Evolutionary conservation across 208 protist genomes (phyloP).

Genomic region (Leishmania guyanensis): DNA sequence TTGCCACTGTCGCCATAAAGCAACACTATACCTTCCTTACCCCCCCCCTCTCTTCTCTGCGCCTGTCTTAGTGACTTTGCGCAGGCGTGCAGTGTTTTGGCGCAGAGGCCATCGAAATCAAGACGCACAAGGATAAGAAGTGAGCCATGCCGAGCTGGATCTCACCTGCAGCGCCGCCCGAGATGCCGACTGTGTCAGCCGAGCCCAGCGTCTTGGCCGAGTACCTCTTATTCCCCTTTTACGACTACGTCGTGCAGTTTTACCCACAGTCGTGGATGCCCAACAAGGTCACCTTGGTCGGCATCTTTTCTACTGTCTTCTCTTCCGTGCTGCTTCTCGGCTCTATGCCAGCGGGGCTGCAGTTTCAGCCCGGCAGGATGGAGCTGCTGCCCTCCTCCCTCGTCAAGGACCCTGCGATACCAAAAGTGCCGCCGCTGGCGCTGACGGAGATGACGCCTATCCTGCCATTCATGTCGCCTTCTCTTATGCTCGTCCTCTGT

Average conservation of each 20-base stretch:
- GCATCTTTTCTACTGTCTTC: conserved; percentile 68
- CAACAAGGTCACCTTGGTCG: conserved; percentile 83
- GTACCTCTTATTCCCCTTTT: conserved; percentile 82
- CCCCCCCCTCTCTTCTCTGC: not conserved
- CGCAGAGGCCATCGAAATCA: not conserved
- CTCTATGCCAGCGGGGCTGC: conserved; percentile 55
- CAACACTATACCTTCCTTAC: not conserved
- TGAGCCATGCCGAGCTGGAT: conserved; percentile 5
- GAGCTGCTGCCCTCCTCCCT: conserved; percentile 53
- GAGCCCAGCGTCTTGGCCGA: conserved; percentile 73
- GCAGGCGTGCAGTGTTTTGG: not conserved
- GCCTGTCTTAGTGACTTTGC: not conserved
- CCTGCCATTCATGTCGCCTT: conserved; percentile 37
- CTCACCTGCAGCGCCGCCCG: conserved; percentile 40
- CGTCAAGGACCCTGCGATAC: conserved; percentile 19
- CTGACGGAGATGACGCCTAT: conserved; percentile 42
- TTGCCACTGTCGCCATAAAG: not conserved
- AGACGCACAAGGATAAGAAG: not conserved
- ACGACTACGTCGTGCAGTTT: conserved; percentile 68
- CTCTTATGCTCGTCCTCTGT: conserved; percentile 57
- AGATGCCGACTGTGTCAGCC: conserved; percentile 39
- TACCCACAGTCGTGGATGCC: conserved; percentile 72
- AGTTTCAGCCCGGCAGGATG: conserved; percentile 60
- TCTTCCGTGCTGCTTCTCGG: conserved; percentile 80
- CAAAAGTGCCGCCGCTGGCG: conserved; percentile 37